These are phyloP conservation scores for Tagetes erecta DNA, from an alignment of 129 eudicot genomes.

Conservation along the genomic window DNA sequence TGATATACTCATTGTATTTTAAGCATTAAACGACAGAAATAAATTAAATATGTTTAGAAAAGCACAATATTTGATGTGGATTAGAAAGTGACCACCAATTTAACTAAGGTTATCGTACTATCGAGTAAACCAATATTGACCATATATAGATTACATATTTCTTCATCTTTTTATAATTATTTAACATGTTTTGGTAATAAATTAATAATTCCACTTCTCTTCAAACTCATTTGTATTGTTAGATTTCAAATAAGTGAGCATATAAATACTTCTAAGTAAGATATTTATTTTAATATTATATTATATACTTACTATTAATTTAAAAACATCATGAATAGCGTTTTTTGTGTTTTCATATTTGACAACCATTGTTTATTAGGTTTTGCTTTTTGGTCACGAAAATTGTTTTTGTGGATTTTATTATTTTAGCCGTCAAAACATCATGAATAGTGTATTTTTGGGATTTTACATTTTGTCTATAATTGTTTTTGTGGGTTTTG, in stretches of 20 bases:
- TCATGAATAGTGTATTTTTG: too few relatives aligned
- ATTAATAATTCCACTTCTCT: background rate
- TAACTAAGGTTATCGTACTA: background rate
- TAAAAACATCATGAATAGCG: too few relatives aligned
- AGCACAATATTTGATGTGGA: background rate
- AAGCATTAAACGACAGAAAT: background rate
- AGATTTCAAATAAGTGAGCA: too few relatives aligned
- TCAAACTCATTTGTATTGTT: background rate
- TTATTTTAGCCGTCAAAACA: too few relatives aligned
- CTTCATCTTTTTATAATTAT: background rate
- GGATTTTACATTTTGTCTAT: too few relatives aligned
- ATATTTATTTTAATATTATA: too few relatives aligned
- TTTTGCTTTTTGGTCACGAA: too few relatives aligned
- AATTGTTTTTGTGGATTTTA: too few relatives aligned
- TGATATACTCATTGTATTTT: background rate
- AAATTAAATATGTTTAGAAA: background rate
- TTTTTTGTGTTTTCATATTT: too few relatives aligned
- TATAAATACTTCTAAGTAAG: too few relatives aligned
- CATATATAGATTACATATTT: background rate
- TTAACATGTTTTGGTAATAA: background rate
- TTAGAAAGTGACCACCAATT: background rate
- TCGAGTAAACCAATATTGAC: conserved; percentile 8
- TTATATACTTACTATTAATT: background rate
- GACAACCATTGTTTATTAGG: too few relatives aligned
- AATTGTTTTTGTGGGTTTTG: too few relatives aligned